Evolutionary conservation across 2,329 filamentous ascomycete species (phyloP).

Genomic region (Colletotrichum cordylinicola): DNA sequence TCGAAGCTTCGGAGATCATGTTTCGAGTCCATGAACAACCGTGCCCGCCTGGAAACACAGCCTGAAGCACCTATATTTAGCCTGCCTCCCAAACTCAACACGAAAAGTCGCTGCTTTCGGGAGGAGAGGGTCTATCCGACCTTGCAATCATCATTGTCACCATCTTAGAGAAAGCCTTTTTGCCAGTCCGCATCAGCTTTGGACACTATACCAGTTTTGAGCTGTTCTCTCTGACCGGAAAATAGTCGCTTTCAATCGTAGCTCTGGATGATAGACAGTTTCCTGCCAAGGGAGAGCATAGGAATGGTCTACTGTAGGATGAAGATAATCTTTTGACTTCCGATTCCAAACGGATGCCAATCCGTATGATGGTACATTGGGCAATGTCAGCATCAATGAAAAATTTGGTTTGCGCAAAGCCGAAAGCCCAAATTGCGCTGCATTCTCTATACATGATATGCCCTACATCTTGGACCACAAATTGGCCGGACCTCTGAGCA

Average conservation of each 20-base stretch:
- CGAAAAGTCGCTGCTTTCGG: background rate
- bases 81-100: background rate
- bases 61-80: background rate
- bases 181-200: fast-evolving
- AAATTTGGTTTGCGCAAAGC: background rate
- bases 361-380: background rate
- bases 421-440: background rate
- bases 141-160: background rate
- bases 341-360: background rate
- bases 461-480: fast-evolving
- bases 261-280: background rate
- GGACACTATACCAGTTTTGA: background rate
- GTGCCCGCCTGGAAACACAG: background rate
- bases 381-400: background rate
- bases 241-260: background rate
- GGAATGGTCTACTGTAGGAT: background rate
- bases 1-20: background rate
- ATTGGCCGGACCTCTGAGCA: background rate
- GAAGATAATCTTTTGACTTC: background rate
- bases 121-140: background rate
- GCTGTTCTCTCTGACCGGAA: fast-evolving
- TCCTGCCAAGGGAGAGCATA: background rate
- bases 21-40: background rate
- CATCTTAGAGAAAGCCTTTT: background rate
- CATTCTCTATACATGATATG: background rate